Evolutionary conservation across 2,329 filamentous ascomycete genomes (phyloP).

Genomic region (Claviceps spartinae): DNA sequence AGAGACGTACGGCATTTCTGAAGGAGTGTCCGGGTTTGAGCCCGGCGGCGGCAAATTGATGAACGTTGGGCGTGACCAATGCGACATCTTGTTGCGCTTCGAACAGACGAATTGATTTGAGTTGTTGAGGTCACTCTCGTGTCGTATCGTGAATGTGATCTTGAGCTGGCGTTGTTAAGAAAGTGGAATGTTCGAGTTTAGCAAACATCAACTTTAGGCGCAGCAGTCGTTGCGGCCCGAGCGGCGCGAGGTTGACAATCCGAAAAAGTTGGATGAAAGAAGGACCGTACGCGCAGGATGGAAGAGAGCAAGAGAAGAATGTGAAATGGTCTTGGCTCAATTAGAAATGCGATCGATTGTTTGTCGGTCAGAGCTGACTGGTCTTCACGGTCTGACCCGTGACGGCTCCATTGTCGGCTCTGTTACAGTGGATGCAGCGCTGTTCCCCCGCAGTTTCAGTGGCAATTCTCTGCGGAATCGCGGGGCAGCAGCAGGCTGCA

Average conservation of each 20-base stretch:
- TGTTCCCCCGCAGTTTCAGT: too few species aligned
- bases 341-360: neutral
- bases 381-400: neutral
- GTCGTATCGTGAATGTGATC: too few species aligned
- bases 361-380: too few species aligned
- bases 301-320: neutral
- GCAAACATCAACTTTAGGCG: too few species aligned
- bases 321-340: neutral
- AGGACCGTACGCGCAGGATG: neutral
- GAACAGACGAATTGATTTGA: neutral
- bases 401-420: neutral
- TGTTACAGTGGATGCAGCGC: neutral
- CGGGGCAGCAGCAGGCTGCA: neutral
- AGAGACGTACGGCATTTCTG: slow-evolving; percentile 66
- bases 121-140: too few species aligned
- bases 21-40: slow-evolving; percentile 74
- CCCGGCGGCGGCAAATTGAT: slow-evolving; percentile 76
- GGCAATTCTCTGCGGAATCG: neutral
- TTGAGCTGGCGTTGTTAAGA: too few species aligned
- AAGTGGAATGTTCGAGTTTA: too few species aligned
- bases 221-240: too few species aligned
- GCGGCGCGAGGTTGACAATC: neutral
- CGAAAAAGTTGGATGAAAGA: neutral
- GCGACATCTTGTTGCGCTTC: slow-evolving; percentile 19
- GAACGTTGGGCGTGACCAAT: slow-evolving; percentile 45